Percentiles rank a stretch among this genome's conserved stretches.
Evolutionary conservation across 106 monocot genomes (phyloP).

Genomic region (Acanthochlamys bracteata): DNA sequence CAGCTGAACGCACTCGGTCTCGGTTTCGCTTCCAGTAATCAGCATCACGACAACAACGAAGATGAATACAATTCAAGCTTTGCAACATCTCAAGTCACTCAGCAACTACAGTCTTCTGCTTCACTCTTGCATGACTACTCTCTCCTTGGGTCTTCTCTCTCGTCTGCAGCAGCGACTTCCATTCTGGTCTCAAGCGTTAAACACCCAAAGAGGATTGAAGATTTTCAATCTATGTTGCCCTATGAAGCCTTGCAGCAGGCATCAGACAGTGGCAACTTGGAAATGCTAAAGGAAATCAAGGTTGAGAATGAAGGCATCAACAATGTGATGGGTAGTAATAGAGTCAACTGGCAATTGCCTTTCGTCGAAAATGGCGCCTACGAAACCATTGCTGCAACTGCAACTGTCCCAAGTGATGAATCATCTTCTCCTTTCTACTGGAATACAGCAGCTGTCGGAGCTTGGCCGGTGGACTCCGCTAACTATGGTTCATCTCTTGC

Average conservation of each 20-base stretch:
- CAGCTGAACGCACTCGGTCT: slow-evolving; percentile 19
- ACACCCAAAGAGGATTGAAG: slow-evolving; percentile 6
- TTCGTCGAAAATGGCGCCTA: slow-evolving; percentile 9
- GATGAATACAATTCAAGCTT: slow-evolving; percentile 1
- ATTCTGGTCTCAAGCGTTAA: slow-evolving; percentile 13
- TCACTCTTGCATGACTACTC: slow-evolving; percentile 17
- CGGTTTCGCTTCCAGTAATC: slow-evolving; percentile 2
- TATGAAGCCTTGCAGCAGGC: slow-evolving; percentile 6
- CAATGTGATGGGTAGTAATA: background rate
- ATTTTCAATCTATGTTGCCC: slow-evolving; percentile 2
- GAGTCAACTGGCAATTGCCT: slow-evolving; percentile 15
- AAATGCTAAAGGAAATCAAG: slow-evolving; percentile 11
- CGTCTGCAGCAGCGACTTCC: slow-evolving; percentile 15
- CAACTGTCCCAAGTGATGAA: background rate
- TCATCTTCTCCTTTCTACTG: slow-evolving; percentile 12
- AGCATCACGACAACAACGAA: background rate
- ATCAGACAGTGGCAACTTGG: background rate
- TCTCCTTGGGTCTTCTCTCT: slow-evolving; percentile 16
- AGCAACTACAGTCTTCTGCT: slow-evolving; percentile 1
- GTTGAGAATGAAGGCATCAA: slow-evolving; percentile 3
- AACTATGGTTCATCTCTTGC: slow-evolving; percentile 37
- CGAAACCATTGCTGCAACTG: background rate
- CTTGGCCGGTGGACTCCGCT: slow-evolving; percentile 17
- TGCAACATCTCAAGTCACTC: background rate
- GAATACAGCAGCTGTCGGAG: slow-evolving; percentile 11